Evolutionary conservation across 2,329 filamentous ascomycete genomes (phyloP).

Genomic region (Lomentospora prolificans): DNA sequence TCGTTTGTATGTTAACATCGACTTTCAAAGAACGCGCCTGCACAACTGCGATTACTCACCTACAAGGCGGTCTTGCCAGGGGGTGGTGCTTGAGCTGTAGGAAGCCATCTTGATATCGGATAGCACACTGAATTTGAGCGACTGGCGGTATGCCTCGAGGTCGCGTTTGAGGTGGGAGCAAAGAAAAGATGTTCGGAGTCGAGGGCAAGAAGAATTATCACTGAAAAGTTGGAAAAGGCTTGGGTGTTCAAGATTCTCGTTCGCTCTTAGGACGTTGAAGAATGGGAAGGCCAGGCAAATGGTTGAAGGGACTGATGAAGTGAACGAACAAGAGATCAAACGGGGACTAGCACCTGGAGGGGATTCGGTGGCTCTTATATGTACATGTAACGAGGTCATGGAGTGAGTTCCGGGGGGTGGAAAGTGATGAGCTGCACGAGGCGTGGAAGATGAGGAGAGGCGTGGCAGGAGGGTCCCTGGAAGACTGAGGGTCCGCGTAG

Average conservation of each 20-base stretch:
- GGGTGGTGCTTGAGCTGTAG: conserved; percentile 14
- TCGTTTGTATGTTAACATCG: conserved; percentile 11
- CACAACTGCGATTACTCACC: conserved; percentile 26
- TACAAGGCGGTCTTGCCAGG: conserved; percentile 49
- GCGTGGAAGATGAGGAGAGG: neutral
- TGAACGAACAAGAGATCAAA: conserved; percentile 1
- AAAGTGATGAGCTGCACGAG: neutral
- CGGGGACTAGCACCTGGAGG: neutral
- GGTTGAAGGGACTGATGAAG: neutral
- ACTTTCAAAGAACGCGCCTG: neutral
- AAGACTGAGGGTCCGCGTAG: neutral
- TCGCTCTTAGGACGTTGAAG: neutral
- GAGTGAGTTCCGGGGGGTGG: neutral
- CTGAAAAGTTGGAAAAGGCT: too few relatives aligned
- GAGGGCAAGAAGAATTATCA: too few relatives aligned
- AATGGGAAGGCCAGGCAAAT: neutral
- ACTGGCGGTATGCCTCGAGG: neutral
- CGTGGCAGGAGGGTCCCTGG: neutral
- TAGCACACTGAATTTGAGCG: too few relatives aligned
- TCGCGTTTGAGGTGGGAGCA: neutral
- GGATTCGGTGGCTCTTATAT: conserved; percentile 5
- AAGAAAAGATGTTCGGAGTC: too few relatives aligned
- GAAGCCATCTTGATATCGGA: conserved; percentile 11
- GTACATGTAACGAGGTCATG: neutral
- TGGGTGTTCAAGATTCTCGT: neutral